Base-by-base conservation (phyloP, 208 protist genomes). In the Leishmania martiniquensis region DNA sequence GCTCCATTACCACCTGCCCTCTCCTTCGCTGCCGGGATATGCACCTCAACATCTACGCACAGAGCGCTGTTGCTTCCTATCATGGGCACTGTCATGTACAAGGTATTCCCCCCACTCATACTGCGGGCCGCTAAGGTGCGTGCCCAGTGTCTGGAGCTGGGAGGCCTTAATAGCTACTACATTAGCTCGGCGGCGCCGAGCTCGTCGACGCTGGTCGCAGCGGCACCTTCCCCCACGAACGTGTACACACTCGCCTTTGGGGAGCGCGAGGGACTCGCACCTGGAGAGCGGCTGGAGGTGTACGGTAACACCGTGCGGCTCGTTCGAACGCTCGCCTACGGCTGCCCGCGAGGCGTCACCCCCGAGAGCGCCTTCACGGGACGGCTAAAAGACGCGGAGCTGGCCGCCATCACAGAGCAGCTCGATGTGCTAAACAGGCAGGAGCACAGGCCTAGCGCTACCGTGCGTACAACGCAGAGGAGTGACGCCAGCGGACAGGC, bases 191-290 rank as follows among this genome's bases (percentile, higher is more conserved):
- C 83, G 39, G 73, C 85, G 17, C 78, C 72, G 6, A 77, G 76
- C 49, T 80, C 72, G 15, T 87, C 89, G 0, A 85, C 78, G 39
- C 72, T 92, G 1, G 82, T 85, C 25, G 77, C 89, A 1, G 82
- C 89, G 13, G 68, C 85, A 55, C 82, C 84, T 12, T 85, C 86
- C 47, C 77, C 81, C 6, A 94, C 92, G 25, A 96, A 96, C 83
- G 87, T 90, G 42, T 96, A 84, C 73, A 86, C 90, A 7, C 66
- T 94, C 2, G 92, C 92, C 32, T 90, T 92, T 42, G 92, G 90
- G 0, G 84, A 85, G 54, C 77, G 80, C 66, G 92, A 96, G 57
- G 92, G 92, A 0, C 84, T 96, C 20, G 87, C 84, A 20, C 72
- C 84, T 22, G 90, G 90, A 0, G 89, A 91, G 80, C 84, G 92